phyloP scores from a whole-genome alignment of 2,329 filamentous ascomycete genomes.

The Sphaerulina vaccinii region DNA sequence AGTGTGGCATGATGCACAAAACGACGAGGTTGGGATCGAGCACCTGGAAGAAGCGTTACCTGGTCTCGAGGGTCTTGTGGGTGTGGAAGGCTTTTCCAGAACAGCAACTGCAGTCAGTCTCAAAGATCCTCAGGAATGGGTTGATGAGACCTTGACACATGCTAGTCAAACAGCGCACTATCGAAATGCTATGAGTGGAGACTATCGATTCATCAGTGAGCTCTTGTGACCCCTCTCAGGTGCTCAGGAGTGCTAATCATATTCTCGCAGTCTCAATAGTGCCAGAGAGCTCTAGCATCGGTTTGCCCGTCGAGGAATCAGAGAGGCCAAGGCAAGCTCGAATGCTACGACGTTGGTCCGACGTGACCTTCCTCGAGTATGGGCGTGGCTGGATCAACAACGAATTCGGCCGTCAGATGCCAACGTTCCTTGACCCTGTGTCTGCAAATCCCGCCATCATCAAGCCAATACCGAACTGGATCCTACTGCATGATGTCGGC shows the following conservation, averaged over 20 bases:
- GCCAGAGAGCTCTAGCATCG: neutral
- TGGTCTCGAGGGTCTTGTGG: neutral
- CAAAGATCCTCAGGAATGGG: neutral
- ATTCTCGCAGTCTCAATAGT: neutral
- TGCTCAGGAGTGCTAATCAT: too few species aligned
- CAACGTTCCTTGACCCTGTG: neutral
- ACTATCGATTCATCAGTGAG: neutral
- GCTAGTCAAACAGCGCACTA: neutral
- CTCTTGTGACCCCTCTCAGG: too few species aligned
- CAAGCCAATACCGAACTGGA: neutral
- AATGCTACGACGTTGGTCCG: neutral
- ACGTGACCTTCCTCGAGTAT: neutral
- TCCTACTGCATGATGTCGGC: neutral
- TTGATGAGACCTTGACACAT: neutral
- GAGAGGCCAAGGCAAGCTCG: neutral
- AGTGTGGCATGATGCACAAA: too few species aligned
- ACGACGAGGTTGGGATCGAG: too few species aligned
- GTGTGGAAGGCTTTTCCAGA: neutral
- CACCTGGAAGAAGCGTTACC: neutral
- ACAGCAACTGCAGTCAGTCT: neutral
- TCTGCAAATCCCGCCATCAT: neutral
- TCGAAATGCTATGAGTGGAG: neutral
- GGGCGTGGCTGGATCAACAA: neutral
- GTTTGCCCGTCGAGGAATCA: neutral
- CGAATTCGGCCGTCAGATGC: neutral